Base-by-base conservation (phyloP, 2,329 filamentous ascomycete species). In the Pseudogymnoascus sp. region DNA sequence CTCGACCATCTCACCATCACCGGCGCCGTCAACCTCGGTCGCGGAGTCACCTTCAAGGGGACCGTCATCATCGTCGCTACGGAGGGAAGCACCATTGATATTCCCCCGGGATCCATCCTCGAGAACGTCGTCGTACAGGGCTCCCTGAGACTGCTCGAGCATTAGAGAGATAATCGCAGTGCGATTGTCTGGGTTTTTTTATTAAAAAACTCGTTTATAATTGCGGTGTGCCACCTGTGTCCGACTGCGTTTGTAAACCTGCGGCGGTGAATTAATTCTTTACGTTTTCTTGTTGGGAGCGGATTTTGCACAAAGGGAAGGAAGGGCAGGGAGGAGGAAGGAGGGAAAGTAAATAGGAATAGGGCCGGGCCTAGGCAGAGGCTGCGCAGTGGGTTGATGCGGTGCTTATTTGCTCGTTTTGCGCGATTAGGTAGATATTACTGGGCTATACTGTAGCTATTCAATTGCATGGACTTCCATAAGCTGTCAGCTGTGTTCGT, bases 91-190 rank as follows among this genome's bases (percentile, higher is more conserved):
- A 99, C 95, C 68, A 99, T 99, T 72, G 95, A 99, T 76, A 89
- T 99, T 71, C 95, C 95, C 62, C 93, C 95, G 18, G 95, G 95
- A 75, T 97, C 93, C 18, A 91, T 99, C 72, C 84, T 99, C 65
- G 95, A 99, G 84, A 99, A 99, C 79, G 95, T 97, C 12, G 95
- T 99, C 61, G 95, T 99, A 64, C 95, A 99, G 84, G 95, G 95
- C 74, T 96, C 92, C 78, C 85, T 99, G 84, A 84, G 85, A 73
- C 77, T 88, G 70, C 78, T 88, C 68, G 85, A 88, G 79, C 85
- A 88, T 75, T 88, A 84, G 72, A 71, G 40, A 38, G n/a, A 8
- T 2, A 16, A 16, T 42, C 38, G 16, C 38, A 16, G 38, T 21
- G 16, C 18, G 40, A 49, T 49, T 25, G 18, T 43, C 18, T 42